Evolutionary conservation across 1,284 basidiomycete genomes (phyloP).

Genomic region (Puccinia horiana): DNA sequence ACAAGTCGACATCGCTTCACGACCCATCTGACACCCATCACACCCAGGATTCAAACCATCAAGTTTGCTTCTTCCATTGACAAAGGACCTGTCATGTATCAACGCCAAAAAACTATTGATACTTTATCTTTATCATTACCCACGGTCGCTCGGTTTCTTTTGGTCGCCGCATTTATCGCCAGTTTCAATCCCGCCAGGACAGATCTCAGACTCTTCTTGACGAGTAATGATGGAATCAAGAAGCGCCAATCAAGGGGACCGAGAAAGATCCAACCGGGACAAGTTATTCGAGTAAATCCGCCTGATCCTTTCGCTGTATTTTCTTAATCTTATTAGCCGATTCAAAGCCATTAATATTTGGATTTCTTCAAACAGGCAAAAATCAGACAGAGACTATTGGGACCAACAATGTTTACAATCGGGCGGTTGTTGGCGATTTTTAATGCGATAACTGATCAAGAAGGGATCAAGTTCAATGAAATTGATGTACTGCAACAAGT

Average conservation of each 20-base stretch:
- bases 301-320: background rate
- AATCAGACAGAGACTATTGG: conserved; percentile 55
- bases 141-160: conserved; percentile 12
- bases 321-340: background rate
- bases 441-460: conserved; percentile 56
- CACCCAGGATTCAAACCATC: conserved; percentile 10
- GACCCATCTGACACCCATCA: conserved; percentile 1
- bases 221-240: background rate
- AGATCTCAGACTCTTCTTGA: conserved; percentile 38
- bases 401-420: conserved; percentile 56
- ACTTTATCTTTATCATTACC: conserved; percentile 34
- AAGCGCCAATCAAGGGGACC: background rate
- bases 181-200: conserved; percentile 41
- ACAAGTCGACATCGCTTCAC: conserved; percentile 15
- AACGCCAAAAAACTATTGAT: conserved; percentile 33
- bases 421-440: conserved; percentile 57
- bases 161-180: conserved; percentile 34
- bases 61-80: background rate
- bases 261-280: conserved; percentile 35
- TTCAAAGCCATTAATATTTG: background rate
- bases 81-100: conserved; percentile 16
- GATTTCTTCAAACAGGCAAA: conserved; percentile 15
- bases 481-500: conserved; percentile 49
- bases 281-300: conserved; percentile 25
- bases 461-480: conserved; percentile 51